phyloP scores from a whole-genome alignment of 495 filamentous ascomycete genomes.

The Penicillium psychrofluorescens region DNA sequence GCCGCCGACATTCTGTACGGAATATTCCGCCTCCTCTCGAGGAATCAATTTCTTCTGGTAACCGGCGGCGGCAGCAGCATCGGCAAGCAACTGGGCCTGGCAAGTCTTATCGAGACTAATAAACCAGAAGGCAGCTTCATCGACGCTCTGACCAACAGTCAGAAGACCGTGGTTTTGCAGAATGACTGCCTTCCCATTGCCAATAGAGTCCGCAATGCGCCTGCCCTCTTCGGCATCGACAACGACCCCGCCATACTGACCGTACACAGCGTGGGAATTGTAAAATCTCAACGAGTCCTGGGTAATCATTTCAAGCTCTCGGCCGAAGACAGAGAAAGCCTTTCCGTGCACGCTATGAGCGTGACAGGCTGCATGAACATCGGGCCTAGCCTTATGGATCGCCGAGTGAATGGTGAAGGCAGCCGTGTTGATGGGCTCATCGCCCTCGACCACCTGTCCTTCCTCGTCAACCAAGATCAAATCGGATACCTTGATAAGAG shows the following conservation, averaged over 20 bases:
- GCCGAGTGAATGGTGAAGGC: conserved; percentile 50
- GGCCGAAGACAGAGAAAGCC: conserved; percentile 20
- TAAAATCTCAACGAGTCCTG: conserved; percentile 48
- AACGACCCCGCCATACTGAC: conserved; percentile 48
- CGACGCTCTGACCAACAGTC: conserved; percentile 44
- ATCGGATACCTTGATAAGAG: conserved; percentile 21
- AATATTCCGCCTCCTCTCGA: no score
- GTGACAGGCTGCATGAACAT: conserved; percentile 29
- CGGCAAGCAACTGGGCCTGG: conserved; percentile 40
- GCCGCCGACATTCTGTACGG: neutral
- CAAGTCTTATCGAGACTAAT: conserved; percentile 44
- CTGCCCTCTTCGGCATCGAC: conserved; percentile 42
- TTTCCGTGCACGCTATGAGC: conserved; percentile 19
- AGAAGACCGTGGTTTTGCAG: conserved; percentile 49
- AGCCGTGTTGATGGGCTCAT: conserved; percentile 41
- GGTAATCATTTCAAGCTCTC: conserved; percentile 25
- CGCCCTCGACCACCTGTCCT: conserved; percentile 29
- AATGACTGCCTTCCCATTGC: conserved; percentile 35
- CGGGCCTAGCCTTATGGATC: conserved; percentile 18
- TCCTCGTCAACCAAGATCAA: conserved; percentile 17
- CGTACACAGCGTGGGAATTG: conserved; percentile 43
- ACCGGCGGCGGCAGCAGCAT: conserved; percentile 6
- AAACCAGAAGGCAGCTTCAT: conserved; percentile 50
- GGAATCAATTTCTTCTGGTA: no score
- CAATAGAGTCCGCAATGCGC: conserved; percentile 43